These are phyloP conservation scores for Fraxinus pennsylvanica DNA, from an alignment of 257 asterid species.

Conservation along the genomic window DNA sequence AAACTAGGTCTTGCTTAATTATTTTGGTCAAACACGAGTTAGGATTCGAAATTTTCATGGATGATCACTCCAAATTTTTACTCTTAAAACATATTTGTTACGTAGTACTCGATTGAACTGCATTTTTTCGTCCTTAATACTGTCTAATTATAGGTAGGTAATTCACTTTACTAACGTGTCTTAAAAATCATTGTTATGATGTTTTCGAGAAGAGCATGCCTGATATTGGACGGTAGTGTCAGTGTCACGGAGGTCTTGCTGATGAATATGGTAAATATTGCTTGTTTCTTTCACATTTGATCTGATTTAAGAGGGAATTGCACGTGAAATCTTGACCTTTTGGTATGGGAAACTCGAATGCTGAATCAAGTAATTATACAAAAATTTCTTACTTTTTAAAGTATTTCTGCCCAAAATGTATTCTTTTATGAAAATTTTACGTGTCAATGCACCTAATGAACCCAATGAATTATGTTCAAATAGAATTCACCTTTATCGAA, in stretches of 20 bases:
- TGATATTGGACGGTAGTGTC: conserved; percentile 27
- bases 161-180: too few relatives aligned
- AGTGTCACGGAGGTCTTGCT: conserved; percentile 72
- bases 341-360: conserved; percentile 29
- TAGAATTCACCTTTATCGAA: too few relatives aligned
- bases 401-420: conserved; percentile 18
- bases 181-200: not conserved
- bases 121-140: too few relatives aligned
- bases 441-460: too few relatives aligned
- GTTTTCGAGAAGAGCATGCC: conserved; percentile 24
- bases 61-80: too few relatives aligned
- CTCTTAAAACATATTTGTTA: too few relatives aligned
- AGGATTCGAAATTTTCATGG: too few relatives aligned
- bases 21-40: too few relatives aligned
- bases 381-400: not conserved
- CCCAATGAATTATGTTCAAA: too few relatives aligned
- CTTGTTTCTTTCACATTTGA: conserved; percentile 23
- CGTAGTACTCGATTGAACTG: too few relatives aligned
- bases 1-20: too few relatives aligned
- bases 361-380: not conserved
- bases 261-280: conserved; percentile 25
- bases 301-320: conserved; percentile 35
- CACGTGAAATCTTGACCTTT: conserved; percentile 63
- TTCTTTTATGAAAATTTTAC: not conserved
- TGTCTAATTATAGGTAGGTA: too few relatives aligned